Percentiles rank a stretch among this genome's conserved stretches.
phyloP scores from a whole-genome alignment of 495 filamentous ascomycete genomes.

The Talaromyces nanjingensis region DNA sequence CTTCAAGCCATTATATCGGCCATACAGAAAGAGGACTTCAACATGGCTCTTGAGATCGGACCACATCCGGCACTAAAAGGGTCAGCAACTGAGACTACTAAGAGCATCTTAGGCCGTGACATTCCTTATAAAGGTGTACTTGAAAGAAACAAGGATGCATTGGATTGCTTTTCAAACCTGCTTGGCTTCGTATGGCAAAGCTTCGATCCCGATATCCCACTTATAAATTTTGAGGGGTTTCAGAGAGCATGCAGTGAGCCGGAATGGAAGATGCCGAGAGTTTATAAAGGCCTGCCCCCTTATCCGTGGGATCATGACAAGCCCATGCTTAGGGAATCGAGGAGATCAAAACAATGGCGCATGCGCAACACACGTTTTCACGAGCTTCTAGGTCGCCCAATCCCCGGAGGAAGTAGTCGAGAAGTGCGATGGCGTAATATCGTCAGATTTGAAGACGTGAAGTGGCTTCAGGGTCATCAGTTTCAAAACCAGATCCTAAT shows the following conservation, averaged over 20 bases:
- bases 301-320: conserved; percentile 43
- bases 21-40: conserved; percentile 23
- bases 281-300: conserved; percentile 17
- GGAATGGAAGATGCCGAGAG: neutral
- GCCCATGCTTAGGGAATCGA: conserved; percentile 38
- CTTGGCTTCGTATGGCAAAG: neutral
- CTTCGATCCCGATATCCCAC: neutral
- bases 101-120: conserved; percentile 12
- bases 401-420: conserved; percentile 5
- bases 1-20: conserved; percentile 41
- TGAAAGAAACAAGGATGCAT: conserved; percentile 2
- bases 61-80: conserved; percentile 49
- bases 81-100: conserved; percentile 35
- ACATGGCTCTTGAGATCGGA: conserved; percentile 45
- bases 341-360: conserved; percentile 20
- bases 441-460: conserved; percentile 19
- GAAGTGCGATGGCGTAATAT: conserved; percentile 25
- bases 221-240: neutral
- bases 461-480: conserved; percentile 29
- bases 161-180: conserved; percentile 25
- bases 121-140: neutral
- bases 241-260: neutral
- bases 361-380: conserved; percentile 11
- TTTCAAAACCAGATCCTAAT: conserved; percentile 39
- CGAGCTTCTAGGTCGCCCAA: conserved; percentile 20